Conservation (phyloP, 345 rosid genomes). For the Raphanus raphanistrum region DNA sequence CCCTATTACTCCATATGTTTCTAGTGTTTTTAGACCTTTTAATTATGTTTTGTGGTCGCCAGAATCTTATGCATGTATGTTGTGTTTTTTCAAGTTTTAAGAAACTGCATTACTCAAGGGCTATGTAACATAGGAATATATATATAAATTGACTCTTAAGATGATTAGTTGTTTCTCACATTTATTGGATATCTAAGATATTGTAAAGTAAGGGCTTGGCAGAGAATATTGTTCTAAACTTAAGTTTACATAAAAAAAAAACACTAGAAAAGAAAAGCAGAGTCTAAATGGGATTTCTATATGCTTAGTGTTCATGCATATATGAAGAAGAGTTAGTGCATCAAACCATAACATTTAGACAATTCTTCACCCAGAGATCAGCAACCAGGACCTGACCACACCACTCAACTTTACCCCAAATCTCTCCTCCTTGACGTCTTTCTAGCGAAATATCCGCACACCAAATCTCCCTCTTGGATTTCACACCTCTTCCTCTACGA, state of each 20-base stretch:
- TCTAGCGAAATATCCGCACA: not conserved
- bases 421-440: not conserved
- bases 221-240: not conserved
- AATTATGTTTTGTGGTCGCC: no score
- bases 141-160: not conserved
- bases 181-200: not conserved
- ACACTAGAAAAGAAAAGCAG: not conserved
- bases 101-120: not conserved
- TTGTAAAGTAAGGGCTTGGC: not conserved
- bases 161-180: not conserved
- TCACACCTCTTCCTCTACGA: not conserved
- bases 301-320: not conserved
- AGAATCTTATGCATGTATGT: not conserved
- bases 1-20: conserved; percentile 24
- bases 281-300: not conserved
- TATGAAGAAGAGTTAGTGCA: not conserved
- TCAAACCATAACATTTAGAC: not conserved
- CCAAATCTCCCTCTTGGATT: not conserved
- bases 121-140: not conserved
- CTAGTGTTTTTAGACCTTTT: not conserved
- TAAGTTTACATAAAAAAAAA: not conserved
- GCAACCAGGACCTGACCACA: not conserved
- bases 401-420: not conserved
- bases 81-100: conserved; percentile 2
- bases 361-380: not conserved